phyloP scores from a whole-genome alignment of 805 yeast genomes.

The Yarrowia alimentaria region DNA sequence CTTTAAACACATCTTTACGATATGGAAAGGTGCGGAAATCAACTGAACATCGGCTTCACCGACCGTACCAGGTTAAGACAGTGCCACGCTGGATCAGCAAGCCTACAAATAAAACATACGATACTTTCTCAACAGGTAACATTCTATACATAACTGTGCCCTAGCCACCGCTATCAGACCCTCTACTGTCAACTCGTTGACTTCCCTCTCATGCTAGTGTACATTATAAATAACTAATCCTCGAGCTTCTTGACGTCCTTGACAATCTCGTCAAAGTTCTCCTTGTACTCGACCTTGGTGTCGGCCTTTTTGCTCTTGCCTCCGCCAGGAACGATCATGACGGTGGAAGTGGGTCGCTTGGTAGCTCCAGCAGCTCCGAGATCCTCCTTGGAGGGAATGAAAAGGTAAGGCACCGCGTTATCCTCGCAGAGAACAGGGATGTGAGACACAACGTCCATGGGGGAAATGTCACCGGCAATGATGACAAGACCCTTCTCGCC shows the following conservation, averaged over 20 bases:
- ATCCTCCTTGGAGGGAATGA: conserved; percentile 96
- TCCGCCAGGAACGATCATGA: conserved; percentile 95
- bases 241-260: conserved; percentile 63
- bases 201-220: conserved; percentile 24
- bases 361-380: conserved; percentile 99
- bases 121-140: conserved; percentile 14
- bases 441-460: conserved; percentile 95
- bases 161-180: not conserved
- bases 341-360: conserved; percentile 97
- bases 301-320: conserved; percentile 71
- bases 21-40: too few relatives aligned
- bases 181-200: conserved; percentile 10
- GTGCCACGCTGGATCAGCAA: too few relatives aligned
- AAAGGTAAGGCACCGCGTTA: conserved; percentile 81
- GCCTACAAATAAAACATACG: too few relatives aligned
- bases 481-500: conserved; percentile 97
- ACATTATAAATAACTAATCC: conserved; percentile 29
- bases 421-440: conserved; percentile 98
- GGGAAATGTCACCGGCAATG: conserved; percentile 97
- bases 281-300: conserved; percentile 74
- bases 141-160: conserved; percentile 16
- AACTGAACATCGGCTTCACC: too few relatives aligned
- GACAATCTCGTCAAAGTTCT: conserved; percentile 86
- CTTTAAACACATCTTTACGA: too few relatives aligned
- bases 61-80: too few relatives aligned